Base-by-base conservation (phyloP, 75 land plant genomes). In the Sequoiadendron giganteum region DNA sequence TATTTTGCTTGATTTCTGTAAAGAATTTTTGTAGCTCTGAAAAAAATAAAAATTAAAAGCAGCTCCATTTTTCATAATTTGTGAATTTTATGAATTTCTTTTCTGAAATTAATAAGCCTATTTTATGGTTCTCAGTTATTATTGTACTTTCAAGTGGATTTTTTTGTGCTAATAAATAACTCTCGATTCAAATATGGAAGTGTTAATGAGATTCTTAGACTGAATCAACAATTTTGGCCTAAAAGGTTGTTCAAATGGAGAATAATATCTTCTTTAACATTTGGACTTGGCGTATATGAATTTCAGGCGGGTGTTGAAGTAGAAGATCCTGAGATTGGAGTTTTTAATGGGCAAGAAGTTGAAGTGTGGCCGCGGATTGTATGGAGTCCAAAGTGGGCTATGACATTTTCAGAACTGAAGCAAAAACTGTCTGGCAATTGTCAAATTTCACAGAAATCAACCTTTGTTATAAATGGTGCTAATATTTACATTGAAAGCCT, bases 301-400 rank as follows among this genome's bases (percentile, higher is more conserved):
- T 82, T 54, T 58, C 91, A 97, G 99, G 98, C 93, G 86, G 99
- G 99, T 84, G 96, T 91, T 38, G 48, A 91, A 68, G 90, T 98
- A 58, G 95, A 90, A 83, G 99, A 91, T 79, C 99, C 99, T 8
- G 77, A 88, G n/a, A 52, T 88, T 15, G 88, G 92, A 16, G 91
- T 91, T 25, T 95, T 93, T 88, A 98, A 98, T 88, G 95, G 95
- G 32, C 99, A 98, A 92, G 96, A 96, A 80, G 96, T 98, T 36
- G 97, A 98, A 90, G 94, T 98, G 42, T 98, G 99, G 99, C 96
- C 99, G 42, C 98, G 97, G 10, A 91, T 98, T 56, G 90, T 92
- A 73, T 98, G 99, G 99, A 93, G 88, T 38, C 99, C 99, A n/a
- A 92, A 89, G 81, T 98, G 99, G 99, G 99, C 93, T 10, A 32